Percentiles rank a stretch among this genome's conserved stretches.
phyloP scores from a whole-genome alignment of 2,329 filamentous ascomycete species.

The Colletotrichum nymphaeae region DNA sequence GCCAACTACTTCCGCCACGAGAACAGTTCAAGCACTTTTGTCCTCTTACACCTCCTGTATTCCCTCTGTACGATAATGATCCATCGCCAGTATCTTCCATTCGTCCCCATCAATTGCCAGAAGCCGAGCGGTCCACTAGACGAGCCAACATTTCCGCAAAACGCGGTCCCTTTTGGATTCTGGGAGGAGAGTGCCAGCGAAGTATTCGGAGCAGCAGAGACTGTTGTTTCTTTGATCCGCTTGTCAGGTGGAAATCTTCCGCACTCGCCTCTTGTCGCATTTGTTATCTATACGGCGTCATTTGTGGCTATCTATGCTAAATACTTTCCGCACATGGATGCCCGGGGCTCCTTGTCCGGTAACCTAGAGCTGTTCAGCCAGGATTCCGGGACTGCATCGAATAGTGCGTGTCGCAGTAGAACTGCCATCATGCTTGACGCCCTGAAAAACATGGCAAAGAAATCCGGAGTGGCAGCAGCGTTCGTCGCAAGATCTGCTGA shows the following conservation, averaged over 20 bases:
- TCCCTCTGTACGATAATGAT: constrained; percentile 75
- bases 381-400: not conserved
- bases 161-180: constrained; percentile 62
- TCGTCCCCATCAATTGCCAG: constrained; percentile 66
- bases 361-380: constrained; percentile 40
- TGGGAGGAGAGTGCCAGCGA: constrained; percentile 72
- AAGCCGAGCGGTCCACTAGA: constrained; percentile 68
- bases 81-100: constrained; percentile 76
- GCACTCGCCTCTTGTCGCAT: constrained; percentile 75
- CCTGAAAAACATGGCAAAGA: constrained; percentile 9
- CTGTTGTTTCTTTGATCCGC: constrained; percentile 74
- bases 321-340: constrained; percentile 77
- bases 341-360: constrained; percentile 59
- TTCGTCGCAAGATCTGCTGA: constrained; percentile 28
- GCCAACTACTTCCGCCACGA: constrained; percentile 75
- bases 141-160: constrained; percentile 62
- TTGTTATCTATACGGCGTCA: constrained; percentile 74
- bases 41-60: constrained; percentile 74
- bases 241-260: constrained; percentile 71
- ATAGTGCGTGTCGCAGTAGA: not conserved
- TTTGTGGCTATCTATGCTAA: constrained; percentile 74
- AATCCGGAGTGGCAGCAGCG: constrained; percentile 25
- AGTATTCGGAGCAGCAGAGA: constrained; percentile 70
- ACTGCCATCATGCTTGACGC: constrained; percentile 20
- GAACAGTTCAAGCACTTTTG: constrained; percentile 72